Conservation (phyloP, 768 basidiomycete species). For the Termitomyces sp. region DNA sequence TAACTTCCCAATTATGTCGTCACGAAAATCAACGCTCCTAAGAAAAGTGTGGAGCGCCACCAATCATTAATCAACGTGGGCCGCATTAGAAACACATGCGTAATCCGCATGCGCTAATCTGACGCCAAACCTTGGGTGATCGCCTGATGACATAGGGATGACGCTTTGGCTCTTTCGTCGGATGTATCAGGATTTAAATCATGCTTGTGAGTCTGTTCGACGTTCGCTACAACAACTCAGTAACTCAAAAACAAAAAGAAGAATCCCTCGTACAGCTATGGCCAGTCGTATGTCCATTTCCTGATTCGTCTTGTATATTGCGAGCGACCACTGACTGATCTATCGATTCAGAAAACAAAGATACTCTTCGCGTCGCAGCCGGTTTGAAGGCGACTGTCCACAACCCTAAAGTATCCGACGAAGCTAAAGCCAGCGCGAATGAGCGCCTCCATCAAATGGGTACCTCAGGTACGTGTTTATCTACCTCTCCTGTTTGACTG, state of each 20-base stretch:
- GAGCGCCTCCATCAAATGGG: neutral
- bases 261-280: neutral
- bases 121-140: neutral
- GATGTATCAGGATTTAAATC: neutral
- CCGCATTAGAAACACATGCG: neutral
- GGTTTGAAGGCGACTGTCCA: neutral
- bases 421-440: neutral
- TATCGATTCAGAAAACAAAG: neutral
- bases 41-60: neutral
- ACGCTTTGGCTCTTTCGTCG: neutral
- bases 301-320: neutral
- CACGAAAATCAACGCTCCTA: neutral
- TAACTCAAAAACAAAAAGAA: neutral
- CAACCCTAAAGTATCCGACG: neutral
- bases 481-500: no score
- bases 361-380: neutral
- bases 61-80: neutral
- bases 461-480: neutral
- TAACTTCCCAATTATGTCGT: neutral
- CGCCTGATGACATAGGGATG: neutral
- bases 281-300: neutral
- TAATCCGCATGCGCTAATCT: neutral
- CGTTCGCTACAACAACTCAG: no score
- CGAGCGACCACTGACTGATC: no score
- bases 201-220: neutral